These are phyloP conservation scores for Rhizophora apiculata DNA, from an alignment of 345 rosid genomes.

Conservation along the genomic window DNA sequence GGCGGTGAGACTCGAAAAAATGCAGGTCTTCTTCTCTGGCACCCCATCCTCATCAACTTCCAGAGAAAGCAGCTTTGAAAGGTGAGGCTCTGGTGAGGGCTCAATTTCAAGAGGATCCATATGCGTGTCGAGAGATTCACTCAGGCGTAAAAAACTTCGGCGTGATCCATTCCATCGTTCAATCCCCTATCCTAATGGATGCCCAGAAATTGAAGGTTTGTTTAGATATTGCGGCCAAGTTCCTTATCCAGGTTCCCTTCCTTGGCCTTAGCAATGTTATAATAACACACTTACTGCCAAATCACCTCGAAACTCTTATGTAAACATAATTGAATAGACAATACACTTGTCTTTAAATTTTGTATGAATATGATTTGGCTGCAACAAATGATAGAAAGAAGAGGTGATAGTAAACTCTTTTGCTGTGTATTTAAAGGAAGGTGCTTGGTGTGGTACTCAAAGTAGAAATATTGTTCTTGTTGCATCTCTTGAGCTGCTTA, in stretches of 20 bases:
- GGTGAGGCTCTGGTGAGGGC: constrained; percentile 80
- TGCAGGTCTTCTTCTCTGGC: constrained; percentile 75
- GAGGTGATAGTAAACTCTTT: too few species aligned
- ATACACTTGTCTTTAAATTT: background rate
- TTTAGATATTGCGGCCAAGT: constrained; percentile 75
- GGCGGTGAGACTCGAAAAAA: constrained; percentile 97
- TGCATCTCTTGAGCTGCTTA: too few species aligned
- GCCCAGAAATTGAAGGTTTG: constrained; percentile 77
- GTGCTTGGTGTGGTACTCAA: background rate
- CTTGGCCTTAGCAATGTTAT: constrained; percentile 46
- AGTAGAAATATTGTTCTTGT: background rate
- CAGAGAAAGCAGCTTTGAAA: constrained; percentile 64
- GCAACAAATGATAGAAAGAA: background rate
- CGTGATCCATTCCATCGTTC: constrained; percentile 95
- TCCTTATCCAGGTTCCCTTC: constrained; percentile 75
- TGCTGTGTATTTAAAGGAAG: too few species aligned
- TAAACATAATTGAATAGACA: constrained; percentile 6
- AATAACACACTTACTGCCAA: background rate
- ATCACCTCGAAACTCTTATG: background rate
- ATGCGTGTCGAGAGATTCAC: constrained; percentile 77
- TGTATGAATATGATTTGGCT: background rate
- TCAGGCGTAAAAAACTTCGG: constrained; percentile 72
- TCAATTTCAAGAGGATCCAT: constrained; percentile 85
- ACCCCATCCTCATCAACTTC: constrained; percentile 63
- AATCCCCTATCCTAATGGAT: constrained; percentile 85